Evolutionary conservation across 169 alveolate genomes (phyloP), one percentile per base, ranked within the genome.

Genomic region (Besnoitia besnoiti): DNA sequence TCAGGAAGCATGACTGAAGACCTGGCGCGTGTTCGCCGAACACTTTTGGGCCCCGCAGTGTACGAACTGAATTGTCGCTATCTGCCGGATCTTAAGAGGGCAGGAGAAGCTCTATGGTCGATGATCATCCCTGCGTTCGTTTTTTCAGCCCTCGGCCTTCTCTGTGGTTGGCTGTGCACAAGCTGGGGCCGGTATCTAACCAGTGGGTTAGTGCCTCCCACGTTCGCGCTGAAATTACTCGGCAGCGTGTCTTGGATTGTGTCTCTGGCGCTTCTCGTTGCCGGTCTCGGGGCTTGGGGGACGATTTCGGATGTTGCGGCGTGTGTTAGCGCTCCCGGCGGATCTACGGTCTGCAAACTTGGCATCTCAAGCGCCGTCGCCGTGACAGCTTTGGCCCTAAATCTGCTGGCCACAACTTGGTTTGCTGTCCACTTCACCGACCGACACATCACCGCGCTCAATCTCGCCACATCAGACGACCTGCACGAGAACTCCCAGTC

Each of bases 21-120:
- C 8, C 10, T 35, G 39, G 39, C 80, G 4, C 39, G 44, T 24
- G 47, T 67, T 67, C 80, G 80, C n/a, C 80, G 80, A 30, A 35
- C 80, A 1, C 44, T 67, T 8, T n/a, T 67, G 44, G 80, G 80
- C 21, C 80, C 80, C 10, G 80, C 42, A 30, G 44, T 67, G 2
- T 67, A 33, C n/a, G 80, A 67, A 42, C 42, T 67, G 39, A 67
- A 67, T 16, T 67, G 80, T 16, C 80, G 80, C 44, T 67, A 67
- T 35, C n/a, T 67, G 21, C 80, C 80, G 47, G 44, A 67, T 1
- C 80, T 67, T 37, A 67, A 67, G 44, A 30, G 10, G 44, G 80
- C 80, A 1, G 80, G 80, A 3, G 80, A 67, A 30, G 80, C 80
- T 10, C n/a, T 67, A 5, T 67, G 80, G 80, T 67, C 80, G 80